Conservation (phyloP, 2,329 filamentous ascomycete genomes). For the Aspergillus felis region DNA sequence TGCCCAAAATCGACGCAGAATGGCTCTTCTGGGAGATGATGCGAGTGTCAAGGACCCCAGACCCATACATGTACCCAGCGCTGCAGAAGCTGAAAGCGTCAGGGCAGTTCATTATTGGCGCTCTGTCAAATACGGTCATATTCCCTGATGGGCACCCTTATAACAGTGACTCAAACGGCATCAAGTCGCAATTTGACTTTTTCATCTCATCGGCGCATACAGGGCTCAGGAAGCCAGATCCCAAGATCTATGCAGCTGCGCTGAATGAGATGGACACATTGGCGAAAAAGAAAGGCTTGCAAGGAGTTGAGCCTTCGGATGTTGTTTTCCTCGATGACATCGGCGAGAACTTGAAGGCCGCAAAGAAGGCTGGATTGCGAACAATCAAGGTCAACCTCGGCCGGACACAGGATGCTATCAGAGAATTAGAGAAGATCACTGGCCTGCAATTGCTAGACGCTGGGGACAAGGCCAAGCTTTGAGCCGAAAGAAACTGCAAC, state of each 20-base stretch:
- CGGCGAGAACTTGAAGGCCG: constrained; percentile 84
- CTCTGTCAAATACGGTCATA: constrained; percentile 84
- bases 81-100: constrained; percentile 63
- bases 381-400: constrained; percentile 85
- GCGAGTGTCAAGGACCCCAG: constrained; percentile 62
- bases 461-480: constrained; percentile 36
- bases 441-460: constrained; percentile 52
- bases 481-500: not conserved
- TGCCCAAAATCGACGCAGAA: constrained; percentile 72
- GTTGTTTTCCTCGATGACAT: constrained; percentile 92
- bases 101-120: constrained; percentile 68
- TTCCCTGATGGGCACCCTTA: constrained; percentile 74
- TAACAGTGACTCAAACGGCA: constrained; percentile 55
- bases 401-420: constrained; percentile 73
- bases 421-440: constrained; percentile 70
- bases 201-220: constrained; percentile 85
- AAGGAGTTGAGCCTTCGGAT: constrained; percentile 58
- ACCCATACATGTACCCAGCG: constrained; percentile 87
- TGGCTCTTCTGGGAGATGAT: constrained; percentile 92
- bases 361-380: constrained; percentile 66
- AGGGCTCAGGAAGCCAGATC: constrained; percentile 82
- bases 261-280: constrained; percentile 63
- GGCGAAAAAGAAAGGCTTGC: constrained; percentile 54
- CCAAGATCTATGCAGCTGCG: constrained; percentile 72
- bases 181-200: constrained; percentile 72